Evolutionary conservation across 345 rosid genomes (phyloP), one percentile per base, ranked within the genome.

Genomic region (Hirschfeldia incana): DNA sequence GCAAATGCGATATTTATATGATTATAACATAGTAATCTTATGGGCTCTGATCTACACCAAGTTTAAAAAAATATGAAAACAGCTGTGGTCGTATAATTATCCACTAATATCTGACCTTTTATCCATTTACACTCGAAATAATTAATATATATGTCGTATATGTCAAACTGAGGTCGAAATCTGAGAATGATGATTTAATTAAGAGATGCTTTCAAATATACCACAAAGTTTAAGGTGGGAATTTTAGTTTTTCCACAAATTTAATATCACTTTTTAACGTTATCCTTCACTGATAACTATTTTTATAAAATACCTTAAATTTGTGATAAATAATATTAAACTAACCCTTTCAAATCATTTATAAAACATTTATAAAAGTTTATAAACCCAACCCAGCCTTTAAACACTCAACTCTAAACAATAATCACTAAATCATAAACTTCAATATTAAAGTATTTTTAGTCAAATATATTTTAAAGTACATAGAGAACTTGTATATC

Each of bases 11-110:
- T 49, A 46, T 13, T 61, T 44, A 60, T 60, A 36, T 70, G 53
- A 21, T 70, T 33, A 51, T 33, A 32, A 5, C 2, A 42, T 42
- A 27, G 55, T 60, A 39, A 60, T 61, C n/a, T 27, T 60, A 46
- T n/a, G 64, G 69, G 30, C 65, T 62, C 75, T 62, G 53, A 70
- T 63, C 58, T 51, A 26, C 67, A 32, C 17, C 65, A 77, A 49
- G 5, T 5, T 70, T 21, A 2, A 5, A 10, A 27, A 51, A 10
- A 49, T 34, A 70, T 1, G 4, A 1, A 69, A 39, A 69, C 29
- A 34, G 16, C 34, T 51, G 65, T 49, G 70, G 70, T 76, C 4
- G 51, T 30, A 16, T 51, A 15, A 32, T 9, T 51, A 28, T 65
- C 7, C 33, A 10, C 8, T 3, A 39, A 44, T 42, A 5, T 16